A percentile compares a stretch with the other conserved stretches of the same genome.
These are phyloP conservation scores for Lepiota brunneoincarnata DNA, from an alignment of 768 basidiomycete genomes.

Conservation along the genomic window DNA sequence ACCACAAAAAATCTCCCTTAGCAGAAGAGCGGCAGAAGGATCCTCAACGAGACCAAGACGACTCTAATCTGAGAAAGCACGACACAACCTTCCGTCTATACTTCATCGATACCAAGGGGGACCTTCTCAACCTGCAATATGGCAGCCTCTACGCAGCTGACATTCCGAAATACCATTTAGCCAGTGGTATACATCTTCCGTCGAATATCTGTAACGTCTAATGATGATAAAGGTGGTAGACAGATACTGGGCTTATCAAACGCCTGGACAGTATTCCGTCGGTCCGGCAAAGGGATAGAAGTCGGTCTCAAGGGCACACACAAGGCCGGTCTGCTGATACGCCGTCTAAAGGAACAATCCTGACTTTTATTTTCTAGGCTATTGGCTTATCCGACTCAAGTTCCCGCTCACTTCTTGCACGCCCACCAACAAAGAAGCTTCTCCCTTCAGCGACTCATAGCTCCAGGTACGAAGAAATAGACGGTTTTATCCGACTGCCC, in stretches of 20 bases:
- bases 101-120: constrained; percentile 68
- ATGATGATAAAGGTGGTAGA: constrained; percentile 56
- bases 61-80: neutral
- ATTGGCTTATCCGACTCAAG: constrained; percentile 57
- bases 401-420: constrained; percentile 50
- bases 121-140: constrained; percentile 62
- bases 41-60: neutral
- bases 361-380: constrained; percentile 27
- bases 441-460: constrained; percentile 25
- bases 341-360: constrained; percentile 8
- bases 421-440: constrained; percentile 51
- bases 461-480: constrained; percentile 57
- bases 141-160: constrained; percentile 62
- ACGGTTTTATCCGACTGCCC: constrained; percentile 63
- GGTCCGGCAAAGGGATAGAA: constrained; percentile 56
- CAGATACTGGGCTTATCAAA: constrained; percentile 60
- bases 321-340: constrained; percentile 32
- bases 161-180: constrained; percentile 62
- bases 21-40: constrained; percentile 19
- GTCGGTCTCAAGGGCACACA: constrained; percentile 40
- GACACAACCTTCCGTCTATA: constrained; percentile 35
- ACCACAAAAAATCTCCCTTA: constrained; percentile 25
- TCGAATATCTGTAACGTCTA: constrained; percentile 34
- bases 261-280: constrained; percentile 43
- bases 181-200: constrained; percentile 46